A percentile compares a stretch with the other conserved stretches of the same genome.
These are phyloP conservation scores for Volvox africanus DNA, from an alignment of 139 green algal species.

Conservation along the genomic window DNA sequence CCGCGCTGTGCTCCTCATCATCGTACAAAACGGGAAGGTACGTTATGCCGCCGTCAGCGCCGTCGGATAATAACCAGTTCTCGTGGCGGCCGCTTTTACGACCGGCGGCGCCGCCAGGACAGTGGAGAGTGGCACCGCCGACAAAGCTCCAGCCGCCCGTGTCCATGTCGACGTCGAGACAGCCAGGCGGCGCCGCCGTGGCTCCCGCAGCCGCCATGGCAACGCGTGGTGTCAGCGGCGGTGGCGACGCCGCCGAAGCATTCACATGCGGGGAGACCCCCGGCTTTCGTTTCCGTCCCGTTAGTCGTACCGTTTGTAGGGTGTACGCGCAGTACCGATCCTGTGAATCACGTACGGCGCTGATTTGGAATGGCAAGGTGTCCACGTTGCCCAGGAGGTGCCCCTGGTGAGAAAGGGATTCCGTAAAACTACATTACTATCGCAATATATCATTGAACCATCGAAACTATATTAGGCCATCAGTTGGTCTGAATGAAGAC, in stretches of 20 bases:
- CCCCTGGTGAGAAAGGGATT: conserved; percentile 2
- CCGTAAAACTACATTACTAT: too few relatives aligned
- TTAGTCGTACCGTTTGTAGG: neutral
- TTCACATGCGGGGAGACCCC: neutral
- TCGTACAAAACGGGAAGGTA: conserved; percentile 44
- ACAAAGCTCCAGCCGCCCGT: conserved; percentile 5
- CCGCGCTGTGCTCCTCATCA: conserved; percentile 21
- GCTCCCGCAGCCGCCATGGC: too few relatives aligned
- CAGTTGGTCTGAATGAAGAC: too few relatives aligned
- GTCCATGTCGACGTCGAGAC: conserved; percentile 39
- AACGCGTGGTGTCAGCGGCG: neutral
- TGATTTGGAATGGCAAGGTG: too few relatives aligned
- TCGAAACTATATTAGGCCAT: too few relatives aligned
- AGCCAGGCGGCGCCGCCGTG: neutral
- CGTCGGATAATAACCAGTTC: conserved; percentile 37
- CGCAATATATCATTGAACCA: too few relatives aligned
- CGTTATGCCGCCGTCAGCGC: neutral
- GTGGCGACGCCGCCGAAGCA: neutral
- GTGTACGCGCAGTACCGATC: conserved; percentile 34
- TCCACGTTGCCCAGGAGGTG: conserved; percentile 63
- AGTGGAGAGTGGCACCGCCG: conserved; percentile 26
- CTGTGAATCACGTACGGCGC: neutral
- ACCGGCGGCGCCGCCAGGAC: conserved; percentile 20
- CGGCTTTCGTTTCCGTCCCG: conserved; percentile 17
- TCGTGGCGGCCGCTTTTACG: conserved; percentile 23